Base-by-base conservation (phyloP, 768 basidiomycete species). In the Termitomyces sp. region DNA sequence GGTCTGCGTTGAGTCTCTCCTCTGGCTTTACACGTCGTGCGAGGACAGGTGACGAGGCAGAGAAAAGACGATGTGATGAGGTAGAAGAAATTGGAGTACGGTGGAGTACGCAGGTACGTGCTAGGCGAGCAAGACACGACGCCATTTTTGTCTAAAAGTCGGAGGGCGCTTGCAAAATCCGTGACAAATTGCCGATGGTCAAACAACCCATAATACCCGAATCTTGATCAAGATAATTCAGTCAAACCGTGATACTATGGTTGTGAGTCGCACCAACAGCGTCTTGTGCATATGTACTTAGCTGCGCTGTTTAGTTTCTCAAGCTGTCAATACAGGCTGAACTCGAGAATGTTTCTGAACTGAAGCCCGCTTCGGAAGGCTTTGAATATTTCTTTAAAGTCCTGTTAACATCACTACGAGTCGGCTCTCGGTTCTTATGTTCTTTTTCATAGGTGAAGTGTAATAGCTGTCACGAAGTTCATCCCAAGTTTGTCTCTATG, bases 371-470 rank as follows among this genome's bases (percentile, higher is more conserved):
- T n/a, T 72, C 78, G 4, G 79, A 86, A 36, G 82, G 86, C 64
- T 94, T 89, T 66, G 88, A 92, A 60, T 94, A 84, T 71, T 88
- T 89, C 78, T 94, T 94, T 77, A 72, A 88, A 78, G 91, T 90
- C 54, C n/a, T 62, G 34, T 34, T 51, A n/a, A 42, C 7, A 37
- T 40, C 50, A 48, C 37, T 36, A n/a, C 25, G 40, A 34, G 55
- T 31, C 38, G 25, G 7, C 12, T 55, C 34, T 45, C n/a, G 49
- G 20, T 53, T 37, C 47, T 60, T 38, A 62, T 59, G 45, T 56
- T 53, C 37, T 49, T 54, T 63, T 60, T 31, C 17, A 60, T 61
- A 79, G 91, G 90, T 94, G 11, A 82, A 85, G 74, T 94, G 92
- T 72, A 91, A 79, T 37, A 88, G 84, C 69, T 94, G 92, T 69